Evolutionary conservation across 345 rosid species (phyloP).

Genomic region (Acer campestre): DNA sequence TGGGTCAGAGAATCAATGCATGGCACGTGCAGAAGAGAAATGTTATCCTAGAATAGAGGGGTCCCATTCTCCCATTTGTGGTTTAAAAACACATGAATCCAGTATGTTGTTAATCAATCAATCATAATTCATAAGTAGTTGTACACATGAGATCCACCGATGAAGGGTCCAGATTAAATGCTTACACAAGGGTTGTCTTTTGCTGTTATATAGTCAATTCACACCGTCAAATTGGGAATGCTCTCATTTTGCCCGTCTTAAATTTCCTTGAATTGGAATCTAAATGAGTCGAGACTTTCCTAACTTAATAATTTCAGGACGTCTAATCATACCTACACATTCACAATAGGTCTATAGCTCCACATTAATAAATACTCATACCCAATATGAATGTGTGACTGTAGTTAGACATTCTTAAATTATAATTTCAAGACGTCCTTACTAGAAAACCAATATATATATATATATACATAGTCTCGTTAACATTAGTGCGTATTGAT

Average conservation of each 20-base stretch:
- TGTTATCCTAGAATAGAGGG: background rate
- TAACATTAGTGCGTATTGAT: no score
- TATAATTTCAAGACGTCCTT: no score
- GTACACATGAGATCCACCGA: background rate
- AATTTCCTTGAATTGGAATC: no score
- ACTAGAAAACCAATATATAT: no score
- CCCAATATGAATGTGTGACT: no score
- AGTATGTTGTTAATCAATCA: background rate
- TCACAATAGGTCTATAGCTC: no score
- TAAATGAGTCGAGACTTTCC: no score
- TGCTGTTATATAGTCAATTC: background rate
- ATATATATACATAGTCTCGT: no score
- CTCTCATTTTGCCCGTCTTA: background rate
- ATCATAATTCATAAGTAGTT: background rate
- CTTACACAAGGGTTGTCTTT: conserved; percentile 11
- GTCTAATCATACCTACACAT: no score
- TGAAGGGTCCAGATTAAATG: conserved; percentile 6
- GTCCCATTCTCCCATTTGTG: background rate
- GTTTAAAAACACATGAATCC: background rate
- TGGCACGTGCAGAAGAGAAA: background rate
- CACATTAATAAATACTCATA: no score
- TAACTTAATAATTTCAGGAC: no score
- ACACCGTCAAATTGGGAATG: background rate
- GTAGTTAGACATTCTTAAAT: no score
- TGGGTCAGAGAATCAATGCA: conserved; percentile 1